Conservation (phyloP, 345 rosid species). For the Arabidopsis suecica region DNA sequence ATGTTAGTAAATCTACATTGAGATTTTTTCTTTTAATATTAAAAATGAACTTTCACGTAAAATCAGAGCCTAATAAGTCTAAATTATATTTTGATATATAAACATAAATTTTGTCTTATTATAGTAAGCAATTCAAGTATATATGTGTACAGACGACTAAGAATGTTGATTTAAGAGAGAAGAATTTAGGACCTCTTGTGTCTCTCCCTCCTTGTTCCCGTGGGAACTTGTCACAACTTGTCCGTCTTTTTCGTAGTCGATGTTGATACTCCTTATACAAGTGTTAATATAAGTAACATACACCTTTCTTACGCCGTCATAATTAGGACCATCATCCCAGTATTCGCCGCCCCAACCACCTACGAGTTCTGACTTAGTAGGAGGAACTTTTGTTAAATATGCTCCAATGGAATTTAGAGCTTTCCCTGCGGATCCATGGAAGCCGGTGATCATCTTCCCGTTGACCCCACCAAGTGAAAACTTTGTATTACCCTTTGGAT, state of each 20-base stretch:
- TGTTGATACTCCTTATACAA: conserved; percentile 25
- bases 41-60: too few species aligned
- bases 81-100: too few species aligned
- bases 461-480: conserved; percentile 30
- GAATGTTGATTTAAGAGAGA: background rate
- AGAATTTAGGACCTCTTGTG: conserved; percentile 22
- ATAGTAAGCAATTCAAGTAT: background rate
- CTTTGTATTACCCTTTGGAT: conserved; percentile 23
- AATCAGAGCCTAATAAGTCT: too few species aligned
- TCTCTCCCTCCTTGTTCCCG: conserved; percentile 35
- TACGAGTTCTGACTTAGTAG: conserved; percentile 24
- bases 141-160: background rate
- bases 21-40: too few species aligned
- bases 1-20: background rate
- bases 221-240: conserved; percentile 30
- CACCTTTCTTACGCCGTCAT: conserved; percentile 30
- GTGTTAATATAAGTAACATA: conserved; percentile 11
- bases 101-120: background rate
- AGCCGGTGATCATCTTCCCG: conserved; percentile 30
- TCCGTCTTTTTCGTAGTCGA: conserved; percentile 29
- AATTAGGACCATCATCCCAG: conserved; percentile 40
- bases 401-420: conserved; percentile 31
- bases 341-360: conserved; percentile 36
- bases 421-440: conserved; percentile 35
- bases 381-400: conserved; percentile 22